Conservation (phyloP, 306 rosid genomes). For the Cucumis hystrix region DNA sequence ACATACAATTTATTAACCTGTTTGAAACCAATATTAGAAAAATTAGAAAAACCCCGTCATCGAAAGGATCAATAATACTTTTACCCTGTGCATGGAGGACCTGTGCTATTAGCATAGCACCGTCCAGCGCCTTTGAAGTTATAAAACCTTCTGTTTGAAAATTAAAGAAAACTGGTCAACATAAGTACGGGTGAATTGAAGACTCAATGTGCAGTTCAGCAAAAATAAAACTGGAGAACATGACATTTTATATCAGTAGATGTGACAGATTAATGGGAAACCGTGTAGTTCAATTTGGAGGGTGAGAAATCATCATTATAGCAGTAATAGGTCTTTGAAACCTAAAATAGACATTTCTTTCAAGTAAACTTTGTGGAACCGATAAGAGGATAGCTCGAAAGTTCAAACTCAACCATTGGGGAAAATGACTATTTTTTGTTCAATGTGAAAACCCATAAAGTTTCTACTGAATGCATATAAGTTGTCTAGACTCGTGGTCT, state of each 20-base stretch:
- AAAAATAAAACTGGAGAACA: neutral
- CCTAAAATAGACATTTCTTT: neutral
- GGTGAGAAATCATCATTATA: neutral
- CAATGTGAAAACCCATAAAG: neutral
- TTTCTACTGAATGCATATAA: neutral
- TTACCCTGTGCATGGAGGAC: conserved; percentile 86
- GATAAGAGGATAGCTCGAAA: neutral
- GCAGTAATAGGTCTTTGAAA: neutral
- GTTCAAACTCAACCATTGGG: neutral
- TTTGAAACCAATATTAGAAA: neutral
- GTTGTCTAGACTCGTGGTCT: neutral
- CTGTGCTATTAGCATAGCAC: conserved; percentile 52
- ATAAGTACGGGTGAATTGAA: neutral
- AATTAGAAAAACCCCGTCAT: neutral
- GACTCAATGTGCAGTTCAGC: neutral
- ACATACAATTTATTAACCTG: neutral
- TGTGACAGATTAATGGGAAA: neutral
- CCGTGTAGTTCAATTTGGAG: neutral
- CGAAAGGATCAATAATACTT: neutral
- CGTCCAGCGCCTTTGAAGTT: conserved; percentile 60
- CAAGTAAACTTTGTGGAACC: neutral
- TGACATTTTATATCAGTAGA: neutral
- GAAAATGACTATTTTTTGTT: neutral
- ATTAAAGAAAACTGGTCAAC: neutral
- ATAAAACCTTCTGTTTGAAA: conserved; percentile 55